Conservation (phyloP, 2,329 filamentous ascomycete genomes). For the Elsinoe batatas region DNA sequence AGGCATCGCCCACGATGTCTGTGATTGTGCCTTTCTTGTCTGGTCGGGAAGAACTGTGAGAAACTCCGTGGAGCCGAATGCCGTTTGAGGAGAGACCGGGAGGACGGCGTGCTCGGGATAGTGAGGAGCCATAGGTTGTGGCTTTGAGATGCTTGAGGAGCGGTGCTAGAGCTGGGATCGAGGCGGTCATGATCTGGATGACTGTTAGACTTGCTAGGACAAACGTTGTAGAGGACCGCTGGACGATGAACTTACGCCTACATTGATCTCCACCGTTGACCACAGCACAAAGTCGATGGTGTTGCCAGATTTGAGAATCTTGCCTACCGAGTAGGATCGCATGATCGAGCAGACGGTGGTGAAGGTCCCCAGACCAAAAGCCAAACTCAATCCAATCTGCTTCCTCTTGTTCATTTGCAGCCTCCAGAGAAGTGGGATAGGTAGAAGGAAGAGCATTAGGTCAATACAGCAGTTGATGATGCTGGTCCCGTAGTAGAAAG, state of each 20-base stretch:
- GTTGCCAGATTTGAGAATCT: neutral
- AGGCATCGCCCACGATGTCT: neutral
- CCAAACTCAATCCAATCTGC: neutral
- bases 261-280: conserved; percentile 11
- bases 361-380: neutral
- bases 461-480: conserved; percentile 7
- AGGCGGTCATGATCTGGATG: conserved; percentile 9
- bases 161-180: neutral
- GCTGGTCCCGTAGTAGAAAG: conserved; percentile 7
- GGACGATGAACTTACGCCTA: conserved; percentile 8
- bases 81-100: neutral
- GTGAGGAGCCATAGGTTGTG: neutral
- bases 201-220: neutral
- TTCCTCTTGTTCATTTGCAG: conserved; percentile 1
- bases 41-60: neutral
- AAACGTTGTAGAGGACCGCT: neutral
- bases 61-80: neutral
- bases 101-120: neutral
- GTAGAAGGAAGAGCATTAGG: conserved; percentile 1
- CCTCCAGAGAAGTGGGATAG: neutral
- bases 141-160: neutral
- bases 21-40: conserved; percentile 4
- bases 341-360: conserved; percentile 2
- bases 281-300: conserved; percentile 4
- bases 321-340: neutral